A percentile compares a stretch with the other conserved stretches of the same genome.
Conservation (phyloP, 1,284 basidiomycete genomes). For the Ceraceosorus guamensis region DNA sequence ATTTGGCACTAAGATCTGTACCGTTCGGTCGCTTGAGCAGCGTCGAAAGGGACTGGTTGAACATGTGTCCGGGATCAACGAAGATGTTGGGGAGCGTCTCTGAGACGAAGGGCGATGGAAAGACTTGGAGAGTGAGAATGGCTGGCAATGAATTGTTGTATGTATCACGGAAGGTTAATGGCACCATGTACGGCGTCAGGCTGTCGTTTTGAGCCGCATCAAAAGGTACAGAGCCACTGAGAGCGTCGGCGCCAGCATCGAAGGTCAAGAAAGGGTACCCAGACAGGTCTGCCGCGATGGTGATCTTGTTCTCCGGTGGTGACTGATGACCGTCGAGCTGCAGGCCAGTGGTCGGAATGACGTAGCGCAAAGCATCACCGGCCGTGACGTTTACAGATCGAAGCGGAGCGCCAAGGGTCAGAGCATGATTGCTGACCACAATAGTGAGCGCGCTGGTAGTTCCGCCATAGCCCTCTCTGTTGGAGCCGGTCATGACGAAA, state of each 20-base stretch:
- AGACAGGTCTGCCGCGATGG: slow-evolving; percentile 50
- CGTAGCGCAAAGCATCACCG: slow-evolving; percentile 43
- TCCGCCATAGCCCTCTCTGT: slow-evolving; percentile 31
- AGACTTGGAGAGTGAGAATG: slow-evolving; percentile 59
- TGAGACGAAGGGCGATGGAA: slow-evolving; percentile 63
- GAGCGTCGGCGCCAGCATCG: slow-evolving; percentile 54
- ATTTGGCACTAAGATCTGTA: background rate
- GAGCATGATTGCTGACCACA: slow-evolving; percentile 21
- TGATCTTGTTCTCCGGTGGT: slow-evolving; percentile 29
- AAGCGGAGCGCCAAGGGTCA: slow-evolving; percentile 20
- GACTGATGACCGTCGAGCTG: slow-evolving; percentile 58
- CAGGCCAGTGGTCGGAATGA: slow-evolving; percentile 52
- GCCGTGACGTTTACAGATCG: slow-evolving; percentile 58
- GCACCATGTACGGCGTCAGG: slow-evolving; percentile 51
- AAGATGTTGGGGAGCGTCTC: slow-evolving; percentile 53
- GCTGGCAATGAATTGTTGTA: slow-evolving; percentile 56
- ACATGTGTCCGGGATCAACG: slow-evolving; percentile 15
- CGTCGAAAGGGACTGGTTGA: slow-evolving; percentile 17
- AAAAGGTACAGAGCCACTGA: slow-evolving; percentile 61
- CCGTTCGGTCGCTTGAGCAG: background rate
- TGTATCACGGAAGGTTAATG: slow-evolving; percentile 56
- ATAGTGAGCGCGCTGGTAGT: slow-evolving; percentile 28
- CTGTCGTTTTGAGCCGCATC: slow-evolving; percentile 39
- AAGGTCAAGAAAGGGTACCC: slow-evolving; percentile 62
- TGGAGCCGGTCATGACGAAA: slow-evolving; percentile 38